Evolutionary conservation across 768 basidiomycete species (phyloP).

Genomic region (Tricholoma bakamatsutake): DNA sequence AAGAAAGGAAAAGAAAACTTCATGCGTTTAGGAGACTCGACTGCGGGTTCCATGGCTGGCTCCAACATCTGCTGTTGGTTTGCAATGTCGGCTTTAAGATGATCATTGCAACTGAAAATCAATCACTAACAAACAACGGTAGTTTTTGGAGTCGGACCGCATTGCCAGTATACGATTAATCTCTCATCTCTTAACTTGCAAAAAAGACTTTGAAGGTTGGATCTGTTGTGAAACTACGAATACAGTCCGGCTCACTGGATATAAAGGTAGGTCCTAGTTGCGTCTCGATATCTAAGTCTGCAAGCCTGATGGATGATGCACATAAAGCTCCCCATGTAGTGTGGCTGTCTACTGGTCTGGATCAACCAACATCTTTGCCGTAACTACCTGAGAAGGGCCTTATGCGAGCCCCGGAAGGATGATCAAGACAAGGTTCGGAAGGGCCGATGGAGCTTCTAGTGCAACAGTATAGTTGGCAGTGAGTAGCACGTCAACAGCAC

Average conservation of each 20-base stretch:
- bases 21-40: conserved; percentile 5
- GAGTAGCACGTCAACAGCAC: not conserved
- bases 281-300: too few relatives aligned
- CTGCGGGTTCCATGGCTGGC: not conserved
- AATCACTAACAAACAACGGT: not conserved
- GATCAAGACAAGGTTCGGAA: not conserved
- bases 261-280: too few relatives aligned
- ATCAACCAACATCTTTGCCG: too few relatives aligned
- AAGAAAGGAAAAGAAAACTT: conserved; percentile 12
- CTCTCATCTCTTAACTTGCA: too few relatives aligned
- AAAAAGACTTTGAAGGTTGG: too few relatives aligned
- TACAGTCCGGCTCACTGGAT: too few relatives aligned
- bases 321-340: too few relatives aligned
- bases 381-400: too few relatives aligned
- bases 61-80: not conserved
- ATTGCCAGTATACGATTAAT: too few relatives aligned
- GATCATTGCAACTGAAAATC: not conserved
- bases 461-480: not conserved
- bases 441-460: not conserved
- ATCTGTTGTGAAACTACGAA: too few relatives aligned
- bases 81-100: not conserved
- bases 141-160: not conserved
- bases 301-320: too few relatives aligned
- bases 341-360: too few relatives aligned
- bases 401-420: not conserved